phyloP scores from a whole-genome alignment of 257 asterid species.

The Solanum chiquidenum region DNA sequence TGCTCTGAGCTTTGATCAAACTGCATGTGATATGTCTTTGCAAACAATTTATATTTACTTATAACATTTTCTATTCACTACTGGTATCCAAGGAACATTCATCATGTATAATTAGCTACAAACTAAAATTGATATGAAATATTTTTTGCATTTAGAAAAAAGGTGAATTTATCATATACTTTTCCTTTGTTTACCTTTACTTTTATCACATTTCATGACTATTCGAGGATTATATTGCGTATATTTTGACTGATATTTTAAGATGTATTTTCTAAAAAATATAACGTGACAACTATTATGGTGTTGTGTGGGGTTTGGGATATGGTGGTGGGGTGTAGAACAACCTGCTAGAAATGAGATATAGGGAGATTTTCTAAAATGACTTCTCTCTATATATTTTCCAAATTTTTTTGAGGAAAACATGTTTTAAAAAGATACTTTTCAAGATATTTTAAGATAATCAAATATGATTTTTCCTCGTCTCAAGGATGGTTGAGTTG shows the following conservation, averaged over 20 bases:
- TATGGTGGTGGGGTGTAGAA: neutral
- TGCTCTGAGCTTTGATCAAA: neutral
- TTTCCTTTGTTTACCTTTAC: neutral
- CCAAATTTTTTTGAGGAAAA: neutral
- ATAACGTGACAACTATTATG: neutral
- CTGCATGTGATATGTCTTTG: conserved; percentile 21
- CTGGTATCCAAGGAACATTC: neutral
- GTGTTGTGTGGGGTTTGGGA: neutral
- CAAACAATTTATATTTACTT: neutral
- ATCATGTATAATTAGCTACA: neutral
- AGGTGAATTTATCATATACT: neutral
- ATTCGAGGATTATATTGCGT: neutral
- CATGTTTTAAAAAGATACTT: neutral
- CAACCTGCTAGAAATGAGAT: neutral
- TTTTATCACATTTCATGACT: neutral
- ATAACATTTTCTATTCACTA: neutral
- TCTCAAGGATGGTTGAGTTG: neutral
- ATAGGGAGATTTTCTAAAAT: neutral
- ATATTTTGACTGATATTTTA: neutral
- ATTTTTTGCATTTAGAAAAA: too few relatives aligned
- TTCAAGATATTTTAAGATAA: neutral
- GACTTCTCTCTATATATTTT: neutral
- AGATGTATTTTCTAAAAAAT: neutral
- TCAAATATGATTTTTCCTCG: neutral
- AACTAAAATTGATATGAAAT: too few relatives aligned